A percentile compares a stretch with the other conserved stretches of the same genome.
Evolutionary conservation across 768 basidiomycete genomes (phyloP).

Genomic region (Xerocomus brunneocitrinus): DNA sequence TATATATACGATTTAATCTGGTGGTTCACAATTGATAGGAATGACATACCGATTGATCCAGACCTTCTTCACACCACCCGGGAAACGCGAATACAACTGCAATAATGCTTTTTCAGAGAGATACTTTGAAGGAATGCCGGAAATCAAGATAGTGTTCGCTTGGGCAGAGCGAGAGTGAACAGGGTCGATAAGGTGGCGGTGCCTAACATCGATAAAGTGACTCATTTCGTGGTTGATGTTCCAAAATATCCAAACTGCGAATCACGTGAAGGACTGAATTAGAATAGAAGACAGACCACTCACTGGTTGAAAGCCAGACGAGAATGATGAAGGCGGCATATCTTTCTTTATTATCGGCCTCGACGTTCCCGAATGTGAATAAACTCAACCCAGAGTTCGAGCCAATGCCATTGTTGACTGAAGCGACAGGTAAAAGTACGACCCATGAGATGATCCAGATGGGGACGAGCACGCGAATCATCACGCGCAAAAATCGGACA

Average conservation of each 20-base stretch:
- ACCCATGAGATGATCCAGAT: constrained; percentile 91
- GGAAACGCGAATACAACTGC: constrained; percentile 73
- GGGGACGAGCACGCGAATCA: constrained; percentile 77
- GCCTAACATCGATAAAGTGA: constrained; percentile 75
- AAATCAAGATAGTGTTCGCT: constrained; percentile 87
- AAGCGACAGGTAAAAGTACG: constrained; percentile 73
- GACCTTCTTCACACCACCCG: constrained; percentile 85
- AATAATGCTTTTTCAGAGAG: constrained; percentile 65
- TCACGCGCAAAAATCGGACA: constrained; percentile 83
- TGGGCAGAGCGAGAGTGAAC: constrained; percentile 74
- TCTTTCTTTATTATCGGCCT: constrained; percentile 43
- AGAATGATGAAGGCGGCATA: constrained; percentile 78
- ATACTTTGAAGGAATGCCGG: constrained; percentile 78
- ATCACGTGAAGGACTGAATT: neutral
- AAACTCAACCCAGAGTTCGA: constrained; percentile 55
- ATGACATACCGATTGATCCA: constrained; percentile 79
- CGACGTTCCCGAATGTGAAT: constrained; percentile 82
- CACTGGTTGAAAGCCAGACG: constrained; percentile 75
- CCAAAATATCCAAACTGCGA: constrained; percentile 77
- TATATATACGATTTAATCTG: neutral
- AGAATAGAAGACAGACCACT: constrained; percentile 22
- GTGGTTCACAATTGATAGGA: neutral
- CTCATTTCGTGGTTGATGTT: constrained; percentile 77
- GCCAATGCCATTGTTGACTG: constrained; percentile 44
- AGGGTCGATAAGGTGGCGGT: constrained; percentile 73